Evolutionary conservation across 1,284 basidiomycete species (phyloP).

Genomic region (Ganoderma resinaceum): DNA sequence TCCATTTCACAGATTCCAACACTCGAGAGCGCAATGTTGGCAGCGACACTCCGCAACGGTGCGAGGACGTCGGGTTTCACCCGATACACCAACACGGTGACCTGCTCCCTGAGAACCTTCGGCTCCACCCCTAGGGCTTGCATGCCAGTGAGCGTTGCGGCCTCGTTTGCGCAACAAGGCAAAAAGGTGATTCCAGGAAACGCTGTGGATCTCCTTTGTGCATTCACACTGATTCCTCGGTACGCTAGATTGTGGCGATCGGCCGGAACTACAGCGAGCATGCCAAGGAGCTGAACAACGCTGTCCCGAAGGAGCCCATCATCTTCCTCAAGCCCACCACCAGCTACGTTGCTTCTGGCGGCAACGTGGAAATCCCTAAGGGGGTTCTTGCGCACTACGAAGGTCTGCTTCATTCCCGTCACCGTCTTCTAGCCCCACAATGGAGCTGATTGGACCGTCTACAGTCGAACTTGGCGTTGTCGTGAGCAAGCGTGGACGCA

Average conservation of each 20-base stretch:
- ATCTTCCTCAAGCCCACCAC: conserved; percentile 98
- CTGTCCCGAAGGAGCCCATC: conserved; percentile 93
- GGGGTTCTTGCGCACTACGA: conserved; percentile 92
- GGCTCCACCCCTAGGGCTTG: conserved; percentile 24
- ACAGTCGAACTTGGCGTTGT: conserved; percentile 97
- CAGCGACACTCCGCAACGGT: conserved; percentile 13
- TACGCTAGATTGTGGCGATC: conserved; percentile 83
- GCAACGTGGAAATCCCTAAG: conserved; percentile 85
- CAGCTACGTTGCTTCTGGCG: conserved; percentile 83
- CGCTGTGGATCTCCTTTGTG: not conserved
- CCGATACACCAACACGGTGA: not conserved
- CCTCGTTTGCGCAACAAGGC: conserved; percentile 55
- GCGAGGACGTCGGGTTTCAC: conserved; percentile 2
- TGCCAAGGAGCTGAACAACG: conserved; percentile 92
- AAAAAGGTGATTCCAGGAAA: conserved; percentile 48
- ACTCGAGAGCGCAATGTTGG: conserved; percentile 15
- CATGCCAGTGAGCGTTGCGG: conserved; percentile 41
- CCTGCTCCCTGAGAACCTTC: conserved; percentile 24
- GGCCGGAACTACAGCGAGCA: conserved; percentile 89
- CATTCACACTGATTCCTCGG: not conserved
- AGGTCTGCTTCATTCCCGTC: conserved; percentile 55
- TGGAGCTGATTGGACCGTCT: conserved; percentile 1
- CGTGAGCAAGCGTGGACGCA: conserved; percentile 85
- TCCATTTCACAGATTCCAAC: not conserved
- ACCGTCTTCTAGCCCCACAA: not conserved